Evolutionary conservation across 2,329 filamentous ascomycete species (phyloP).

Genomic region (Colletotrichum sp.): DNA sequence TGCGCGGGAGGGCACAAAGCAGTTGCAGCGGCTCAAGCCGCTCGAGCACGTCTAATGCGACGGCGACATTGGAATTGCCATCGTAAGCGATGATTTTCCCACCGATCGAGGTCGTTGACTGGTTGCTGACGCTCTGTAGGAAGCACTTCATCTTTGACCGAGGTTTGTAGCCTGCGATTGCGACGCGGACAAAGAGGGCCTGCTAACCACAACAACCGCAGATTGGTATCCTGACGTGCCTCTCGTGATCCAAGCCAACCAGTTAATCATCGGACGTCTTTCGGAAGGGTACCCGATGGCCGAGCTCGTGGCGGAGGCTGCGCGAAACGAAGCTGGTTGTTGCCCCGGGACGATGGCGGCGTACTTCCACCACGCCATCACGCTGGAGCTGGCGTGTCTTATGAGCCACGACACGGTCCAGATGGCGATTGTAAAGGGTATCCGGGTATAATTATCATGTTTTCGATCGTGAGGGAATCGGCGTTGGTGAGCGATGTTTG

Average conservation of each 20-base stretch:
- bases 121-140: background rate
- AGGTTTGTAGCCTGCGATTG: background rate
- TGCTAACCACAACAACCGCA: background rate
- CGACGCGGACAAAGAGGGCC: background rate
- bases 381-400: slow-evolving; percentile 14
- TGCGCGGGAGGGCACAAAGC: slow-evolving; percentile 15
- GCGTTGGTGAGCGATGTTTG: background rate
- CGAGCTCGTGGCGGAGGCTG: slow-evolving; percentile 10
- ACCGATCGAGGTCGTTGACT: background rate
- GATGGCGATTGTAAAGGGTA: slow-evolving; percentile 13
- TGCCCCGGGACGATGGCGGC: slow-evolving; percentile 14
- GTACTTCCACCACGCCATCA: slow-evolving; percentile 15
- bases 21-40: slow-evolving; percentile 10
- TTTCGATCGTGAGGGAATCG: background rate
- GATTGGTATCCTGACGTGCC: slow-evolving; percentile 18
- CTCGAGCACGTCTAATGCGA: background rate
- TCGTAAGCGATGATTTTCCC: background rate
- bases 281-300: slow-evolving; percentile 1
- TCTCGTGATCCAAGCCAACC: slow-evolving; percentile 18
- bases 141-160: slow-evolving; percentile 16
- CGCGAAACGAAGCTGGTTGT: slow-evolving; percentile 13
- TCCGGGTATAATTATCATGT: background rate
- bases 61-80: background rate
- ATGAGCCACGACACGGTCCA: slow-evolving; percentile 15
- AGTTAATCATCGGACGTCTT: slow-evolving; percentile 16